A percentile compares a stretch with the other conserved stretches of the same genome.
phyloP scores from a whole-genome alignment of 345 rosid genomes.

The Citrus cavaleriei region DNA sequence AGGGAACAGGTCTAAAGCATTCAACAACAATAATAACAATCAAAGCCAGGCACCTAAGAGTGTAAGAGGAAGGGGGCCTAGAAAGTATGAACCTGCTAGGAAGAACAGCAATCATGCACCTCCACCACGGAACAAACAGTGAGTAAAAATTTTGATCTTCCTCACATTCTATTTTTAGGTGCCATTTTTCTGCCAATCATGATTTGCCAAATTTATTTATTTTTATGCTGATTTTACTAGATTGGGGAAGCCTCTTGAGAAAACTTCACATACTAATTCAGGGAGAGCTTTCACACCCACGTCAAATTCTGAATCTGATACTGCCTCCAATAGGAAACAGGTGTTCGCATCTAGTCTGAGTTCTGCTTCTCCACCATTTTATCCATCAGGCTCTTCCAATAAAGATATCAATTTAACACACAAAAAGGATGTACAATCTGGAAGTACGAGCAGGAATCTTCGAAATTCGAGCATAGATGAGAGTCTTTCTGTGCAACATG shows the following conservation, averaged over 20 bases:
- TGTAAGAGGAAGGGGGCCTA: slow-evolving; percentile 79
- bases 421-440: slow-evolving; percentile 56
- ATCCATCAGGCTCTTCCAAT: slow-evolving; percentile 77
- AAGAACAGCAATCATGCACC: slow-evolving; percentile 47
- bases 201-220: slow-evolving; percentile 4
- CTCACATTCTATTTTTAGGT: not conserved
- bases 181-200: not conserved
- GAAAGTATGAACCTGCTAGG: slow-evolving; percentile 51
- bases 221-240: slow-evolving; percentile 31
- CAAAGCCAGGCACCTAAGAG: slow-evolving; percentile 53
- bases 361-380: slow-evolving; percentile 96
- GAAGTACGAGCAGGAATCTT: slow-evolving; percentile 37
- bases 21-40: slow-evolving; percentile 40
- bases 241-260: slow-evolving; percentile 47
- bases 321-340: slow-evolving; percentile 43
- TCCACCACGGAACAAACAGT: slow-evolving; percentile 54
- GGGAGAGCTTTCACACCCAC: slow-evolving; percentile 33
- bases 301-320: slow-evolving; percentile 45
- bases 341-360: slow-evolving; percentile 66
- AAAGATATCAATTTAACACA: slow-evolving; percentile 44
- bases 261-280: slow-evolving; percentile 32
- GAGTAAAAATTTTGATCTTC: slow-evolving; percentile 22
- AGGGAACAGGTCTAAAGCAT: slow-evolving; percentile 45
- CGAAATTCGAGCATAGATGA: slow-evolving; percentile 31
- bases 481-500: slow-evolving; percentile 31